Conservation (phyloP, 305 asterid species). For the Fraxinus latifolia region DNA sequence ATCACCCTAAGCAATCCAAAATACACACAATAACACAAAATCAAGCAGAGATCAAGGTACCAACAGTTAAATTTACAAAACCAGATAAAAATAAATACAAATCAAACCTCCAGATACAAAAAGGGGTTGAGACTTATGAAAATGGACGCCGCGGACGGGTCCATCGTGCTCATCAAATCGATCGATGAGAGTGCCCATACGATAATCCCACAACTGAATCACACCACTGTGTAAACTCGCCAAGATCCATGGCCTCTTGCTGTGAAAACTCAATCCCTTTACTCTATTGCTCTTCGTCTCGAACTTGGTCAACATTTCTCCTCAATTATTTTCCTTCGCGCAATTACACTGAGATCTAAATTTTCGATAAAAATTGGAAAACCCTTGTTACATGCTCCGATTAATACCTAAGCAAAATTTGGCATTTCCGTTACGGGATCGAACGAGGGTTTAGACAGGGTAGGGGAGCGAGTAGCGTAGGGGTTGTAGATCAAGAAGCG, state of each 20-base stretch:
- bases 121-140: constrained; percentile 17
- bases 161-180: constrained; percentile 31
- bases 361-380: neutral
- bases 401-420: neutral
- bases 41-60: neutral
- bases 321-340: neutral
- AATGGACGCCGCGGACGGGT: constrained; percentile 17
- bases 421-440: neutral
- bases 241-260: constrained; percentile 21
- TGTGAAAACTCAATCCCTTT: constrained; percentile 29
- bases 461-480: neutral
- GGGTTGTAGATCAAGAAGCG: neutral
- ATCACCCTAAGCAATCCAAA: neutral
- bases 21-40: neutral
- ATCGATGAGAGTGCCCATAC: constrained; percentile 23
- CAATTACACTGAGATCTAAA: neutral
- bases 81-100: neutral
- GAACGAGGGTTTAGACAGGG: neutral
- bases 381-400: neutral
- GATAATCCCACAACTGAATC: neutral
- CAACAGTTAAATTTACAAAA: neutral
- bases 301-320: constrained; percentile 29
- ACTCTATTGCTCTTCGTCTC: constrained; percentile 32
- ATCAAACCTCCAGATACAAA: constrained; percentile 26
- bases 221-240: constrained; percentile 18